Conservation (phyloP, 129 eudicot genomes). For the Saposhnikovia divaricata region DNA sequence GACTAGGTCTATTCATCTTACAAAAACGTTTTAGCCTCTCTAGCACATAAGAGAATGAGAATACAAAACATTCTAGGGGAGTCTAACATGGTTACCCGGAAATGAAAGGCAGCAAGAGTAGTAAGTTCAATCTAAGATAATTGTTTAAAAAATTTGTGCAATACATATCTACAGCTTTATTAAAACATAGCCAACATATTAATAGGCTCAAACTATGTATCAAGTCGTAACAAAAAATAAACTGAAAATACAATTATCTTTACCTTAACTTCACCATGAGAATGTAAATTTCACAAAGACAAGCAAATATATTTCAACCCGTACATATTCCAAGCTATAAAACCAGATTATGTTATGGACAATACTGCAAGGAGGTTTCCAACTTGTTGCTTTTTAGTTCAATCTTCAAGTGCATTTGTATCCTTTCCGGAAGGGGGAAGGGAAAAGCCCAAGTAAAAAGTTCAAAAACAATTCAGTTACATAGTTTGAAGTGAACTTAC, state of each 20-base stretch:
- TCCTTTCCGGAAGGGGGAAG: background rate
- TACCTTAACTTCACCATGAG: background rate
- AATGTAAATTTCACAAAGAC: background rate
- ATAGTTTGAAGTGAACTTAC: constrained; percentile 33
- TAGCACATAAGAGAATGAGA: background rate
- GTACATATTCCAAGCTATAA: background rate
- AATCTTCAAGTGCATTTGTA: background rate
- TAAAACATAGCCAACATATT: background rate
- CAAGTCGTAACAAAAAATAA: no score
- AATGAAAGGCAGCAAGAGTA: background rate
- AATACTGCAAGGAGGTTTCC: background rate
- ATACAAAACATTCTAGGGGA: background rate
- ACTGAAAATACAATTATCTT: background rate
- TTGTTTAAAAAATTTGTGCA: background rate
- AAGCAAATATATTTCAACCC: background rate
- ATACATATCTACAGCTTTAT: background rate
- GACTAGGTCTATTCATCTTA: background rate
- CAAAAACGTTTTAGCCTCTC: background rate
- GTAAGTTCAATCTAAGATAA: background rate
- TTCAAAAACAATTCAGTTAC: no score
- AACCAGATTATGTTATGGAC: background rate
- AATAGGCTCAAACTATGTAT: background rate
- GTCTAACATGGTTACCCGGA: background rate
- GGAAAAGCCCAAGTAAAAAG: background rate
- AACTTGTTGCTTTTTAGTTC: background rate